Evolutionary conservation across 225 moss, liverwort and hornwort species (phyloP), one percentile per base, ranked within the genome.

Genomic region (Neckera pumila): DNA sequence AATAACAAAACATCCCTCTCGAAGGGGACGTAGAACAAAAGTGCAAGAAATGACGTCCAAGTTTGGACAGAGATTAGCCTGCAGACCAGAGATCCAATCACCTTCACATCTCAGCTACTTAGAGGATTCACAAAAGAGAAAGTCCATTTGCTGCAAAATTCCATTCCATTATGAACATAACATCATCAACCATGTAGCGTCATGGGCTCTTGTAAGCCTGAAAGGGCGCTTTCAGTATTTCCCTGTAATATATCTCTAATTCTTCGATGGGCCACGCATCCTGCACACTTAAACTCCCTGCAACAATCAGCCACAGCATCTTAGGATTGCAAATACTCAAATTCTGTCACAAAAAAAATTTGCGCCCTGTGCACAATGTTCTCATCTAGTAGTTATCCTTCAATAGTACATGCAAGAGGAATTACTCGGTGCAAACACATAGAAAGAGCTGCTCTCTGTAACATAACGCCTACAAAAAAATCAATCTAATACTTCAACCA

Each of bases 231-330:
- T 84, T 85, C 79, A 90, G 43, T 49, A 84, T 36, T 58, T 91
- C 89, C 47, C 74, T 87, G 42, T 92, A 94, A 63, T 83, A 58
- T 33, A 53, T 88, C 86, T 89, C 92, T 86, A 95, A 72, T 81
- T 93, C 91, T 85, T 82, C 90, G 20, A 95, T 87, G 38, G 90
- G 88, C 95, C 93, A 95, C 71, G 95, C 93, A 89, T 94, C 91
- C 85, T 94, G 85, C 54, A 90, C 95, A 87, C 81, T 92, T 80
- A 91, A 71, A 82, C 64, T 85, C 56, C 95, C 93, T 95, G 91
- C 89, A 86, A 86, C 81, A 87, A 89, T 36, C 65, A 85, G 86
- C 67, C 73, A 86, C 71, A 56, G 36, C 16, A 87, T 79, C 53
- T 91, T 17, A 87, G 61, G 23, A 79, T 71, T 34, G 59, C 67